A percentile compares a stretch with the other conserved stretches of the same genome.
These are phyloP conservation scores for Trichaptum fuscoviolaceum DNA, from an alignment of 768 basidiomycete species.

Conservation along the genomic window DNA sequence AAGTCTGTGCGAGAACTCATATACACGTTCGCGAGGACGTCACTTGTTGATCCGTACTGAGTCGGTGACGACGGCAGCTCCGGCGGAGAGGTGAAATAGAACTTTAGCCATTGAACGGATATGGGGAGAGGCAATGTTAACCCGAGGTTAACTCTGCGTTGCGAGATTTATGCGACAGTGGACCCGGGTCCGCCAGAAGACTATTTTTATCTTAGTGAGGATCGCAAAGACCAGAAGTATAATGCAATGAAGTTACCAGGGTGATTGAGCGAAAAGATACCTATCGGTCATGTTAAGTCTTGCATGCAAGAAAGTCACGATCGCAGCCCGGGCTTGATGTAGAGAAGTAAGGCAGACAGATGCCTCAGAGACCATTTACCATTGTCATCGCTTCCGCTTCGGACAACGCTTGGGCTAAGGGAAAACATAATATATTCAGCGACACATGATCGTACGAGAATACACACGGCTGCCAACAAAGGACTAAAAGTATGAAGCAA, in stretches of 20 bases:
- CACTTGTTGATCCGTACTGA: background rate
- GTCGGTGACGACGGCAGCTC: background rate
- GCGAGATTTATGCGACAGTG: background rate
- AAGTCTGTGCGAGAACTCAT: background rate
- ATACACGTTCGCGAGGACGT: background rate
- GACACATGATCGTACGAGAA: background rate
- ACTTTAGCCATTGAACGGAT: background rate
- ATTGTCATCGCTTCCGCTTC: background rate
- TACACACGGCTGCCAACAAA: background rate
- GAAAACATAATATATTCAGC: background rate
- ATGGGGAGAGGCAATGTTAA: background rate
- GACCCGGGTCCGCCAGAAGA: background rate
- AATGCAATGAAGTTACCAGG: background rate
- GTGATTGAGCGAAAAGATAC: too few relatives aligned
- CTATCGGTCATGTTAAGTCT: too few relatives aligned
- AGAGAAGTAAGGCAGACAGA: background rate
- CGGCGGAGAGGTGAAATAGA: background rate
- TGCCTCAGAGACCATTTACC: background rate
- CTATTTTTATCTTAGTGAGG: background rate
- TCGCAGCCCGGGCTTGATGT: too few relatives aligned
- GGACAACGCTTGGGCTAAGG: background rate
- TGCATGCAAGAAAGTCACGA: too few relatives aligned
- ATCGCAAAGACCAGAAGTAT: background rate
- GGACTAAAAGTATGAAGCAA: background rate
- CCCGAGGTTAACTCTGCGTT: background rate